Evolutionary conservation across 257 asterid species (phyloP).

Genomic region (Paulownia fortunei): DNA sequence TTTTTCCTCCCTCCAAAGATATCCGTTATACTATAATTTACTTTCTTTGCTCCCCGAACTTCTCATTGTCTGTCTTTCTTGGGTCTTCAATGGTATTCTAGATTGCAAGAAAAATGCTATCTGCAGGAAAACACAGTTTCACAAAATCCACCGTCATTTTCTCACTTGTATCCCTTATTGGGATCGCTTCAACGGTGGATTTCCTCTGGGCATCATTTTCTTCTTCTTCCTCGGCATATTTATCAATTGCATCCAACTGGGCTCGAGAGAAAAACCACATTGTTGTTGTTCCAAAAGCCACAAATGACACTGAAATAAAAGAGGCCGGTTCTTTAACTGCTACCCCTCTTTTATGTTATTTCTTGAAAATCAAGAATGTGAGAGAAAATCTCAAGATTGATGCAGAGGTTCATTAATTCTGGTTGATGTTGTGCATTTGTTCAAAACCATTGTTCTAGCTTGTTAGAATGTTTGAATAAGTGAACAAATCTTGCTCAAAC

Average conservation of each 20-base stretch:
- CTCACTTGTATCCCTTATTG: constrained; percentile 48
- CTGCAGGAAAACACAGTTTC: constrained; percentile 50
- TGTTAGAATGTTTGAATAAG: background rate
- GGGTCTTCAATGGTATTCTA: constrained; percentile 21
- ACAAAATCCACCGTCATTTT: constrained; percentile 51
- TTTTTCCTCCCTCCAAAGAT: constrained; percentile 12
- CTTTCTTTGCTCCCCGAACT: constrained; percentile 19
- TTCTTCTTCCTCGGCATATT: constrained; percentile 46
- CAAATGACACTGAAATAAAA: constrained; percentile 4
- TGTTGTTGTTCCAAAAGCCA: constrained; percentile 35
- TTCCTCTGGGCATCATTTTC: constrained; percentile 51
- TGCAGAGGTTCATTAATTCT: background rate
- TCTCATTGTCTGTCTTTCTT: constrained; percentile 11
- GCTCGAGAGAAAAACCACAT: constrained; percentile 30
- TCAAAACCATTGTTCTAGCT: background rate
- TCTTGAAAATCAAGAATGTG: background rate
- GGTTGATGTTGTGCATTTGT: background rate
- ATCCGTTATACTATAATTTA: background rate
- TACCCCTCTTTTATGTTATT: background rate
- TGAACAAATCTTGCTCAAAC: background rate
- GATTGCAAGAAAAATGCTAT: constrained; percentile 33
- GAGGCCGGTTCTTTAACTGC: constrained; percentile 39
- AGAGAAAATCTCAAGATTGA: background rate
- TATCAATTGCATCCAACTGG: constrained; percentile 47
- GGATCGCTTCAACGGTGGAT: constrained; percentile 50